phyloP scores from a whole-genome alignment of 2,329 filamentous ascomycete species.

The Fusarium transvaalense region DNA sequence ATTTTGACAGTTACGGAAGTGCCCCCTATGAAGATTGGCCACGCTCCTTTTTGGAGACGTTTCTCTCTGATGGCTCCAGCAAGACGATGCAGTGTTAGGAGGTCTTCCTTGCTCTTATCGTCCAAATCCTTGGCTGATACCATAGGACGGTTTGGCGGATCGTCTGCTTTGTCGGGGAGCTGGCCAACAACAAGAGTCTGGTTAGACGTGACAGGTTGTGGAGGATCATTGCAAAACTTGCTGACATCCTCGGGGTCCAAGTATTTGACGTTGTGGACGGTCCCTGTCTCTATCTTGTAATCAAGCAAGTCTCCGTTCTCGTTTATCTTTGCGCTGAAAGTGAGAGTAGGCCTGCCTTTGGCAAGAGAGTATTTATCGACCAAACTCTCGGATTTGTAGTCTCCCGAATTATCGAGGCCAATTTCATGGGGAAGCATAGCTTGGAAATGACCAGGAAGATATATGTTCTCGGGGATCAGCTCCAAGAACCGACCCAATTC shows the following conservation, averaged over 20 bases:
- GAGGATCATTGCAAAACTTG: conserved; percentile 56
- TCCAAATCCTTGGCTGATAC: conserved; percentile 58
- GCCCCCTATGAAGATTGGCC: conserved; percentile 61
- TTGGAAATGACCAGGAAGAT: conserved; percentile 68
- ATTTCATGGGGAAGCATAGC: conserved; percentile 67
- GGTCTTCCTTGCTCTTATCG: conserved; percentile 57
- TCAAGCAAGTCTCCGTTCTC: conserved; percentile 66
- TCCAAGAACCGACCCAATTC: conserved; percentile 71
- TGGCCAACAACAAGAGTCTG: conserved; percentile 51
- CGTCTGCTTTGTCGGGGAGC: conserved; percentile 26
- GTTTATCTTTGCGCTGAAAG: conserved; percentile 72
- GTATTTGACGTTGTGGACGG: conserved; percentile 67
- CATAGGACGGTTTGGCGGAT: conserved; percentile 58
- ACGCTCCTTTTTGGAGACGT: conserved; percentile 62
- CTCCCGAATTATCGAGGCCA: conserved; percentile 47
- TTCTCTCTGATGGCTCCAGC: conserved; percentile 59
- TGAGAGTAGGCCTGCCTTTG: conserved; percentile 65
- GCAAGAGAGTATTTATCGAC: conserved; percentile 68
- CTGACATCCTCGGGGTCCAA: conserved; percentile 67
- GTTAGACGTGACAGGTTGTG: conserved; percentile 36
- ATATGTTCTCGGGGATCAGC: conserved; percentile 69
- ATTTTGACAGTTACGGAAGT: conserved; percentile 61
- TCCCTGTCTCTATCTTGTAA: conserved; percentile 66
- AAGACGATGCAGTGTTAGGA: conserved; percentile 62
- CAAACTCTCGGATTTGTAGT: conserved; percentile 54